These are phyloP conservation scores for Eucalyptus curtisii DNA, from an alignment of 345 rosid genomes.

Conservation along the genomic window DNA sequence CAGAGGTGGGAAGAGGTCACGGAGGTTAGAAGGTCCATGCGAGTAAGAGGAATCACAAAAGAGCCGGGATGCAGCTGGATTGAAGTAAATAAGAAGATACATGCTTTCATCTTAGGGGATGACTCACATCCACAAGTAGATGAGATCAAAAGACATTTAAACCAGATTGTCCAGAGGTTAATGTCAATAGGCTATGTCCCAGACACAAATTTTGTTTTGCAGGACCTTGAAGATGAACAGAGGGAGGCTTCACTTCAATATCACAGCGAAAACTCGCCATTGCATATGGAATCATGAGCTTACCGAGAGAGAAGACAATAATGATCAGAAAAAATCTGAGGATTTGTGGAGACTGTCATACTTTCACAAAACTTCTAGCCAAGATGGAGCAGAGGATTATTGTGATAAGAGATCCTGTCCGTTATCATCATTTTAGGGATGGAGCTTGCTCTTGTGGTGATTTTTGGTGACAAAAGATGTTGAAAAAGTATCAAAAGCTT, in stretches of 20 bases:
- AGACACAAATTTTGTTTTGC: conserved; percentile 45
- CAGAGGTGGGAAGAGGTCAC: conserved; percentile 54
- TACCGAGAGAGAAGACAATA: conserved; percentile 23
- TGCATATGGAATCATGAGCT: conserved; percentile 32
- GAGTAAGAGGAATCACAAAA: conserved; percentile 32
- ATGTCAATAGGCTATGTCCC: conserved; percentile 43
- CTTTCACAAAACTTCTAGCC: conserved; percentile 38
- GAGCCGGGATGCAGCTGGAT: conserved; percentile 75
- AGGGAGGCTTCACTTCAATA: conserved; percentile 47
- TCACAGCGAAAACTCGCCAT: conserved; percentile 64
- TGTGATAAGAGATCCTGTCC: conserved; percentile 49
- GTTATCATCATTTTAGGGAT: conserved; percentile 51
- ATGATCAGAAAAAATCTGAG: conserved; percentile 57
- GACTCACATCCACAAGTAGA: conserved; percentile 39
- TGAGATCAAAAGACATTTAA: conserved; percentile 25
- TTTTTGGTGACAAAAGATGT: conserved; percentile 29
- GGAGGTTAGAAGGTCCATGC: conserved; percentile 33
- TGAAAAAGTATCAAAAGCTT: background rate
- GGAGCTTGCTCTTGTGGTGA: conserved; percentile 61
- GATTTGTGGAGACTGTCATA: conserved; percentile 64
- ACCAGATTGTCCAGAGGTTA: conserved; percentile 21
- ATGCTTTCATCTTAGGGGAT: conserved; percentile 52
- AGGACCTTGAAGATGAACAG: conserved; percentile 68
- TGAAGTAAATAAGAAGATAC: conserved; percentile 52
- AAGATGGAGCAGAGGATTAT: conserved; percentile 36